phyloP scores from a whole-genome alignment of 2,329 filamentous ascomycete species.

The Stagonosporopsis vannaccii region DNA sequence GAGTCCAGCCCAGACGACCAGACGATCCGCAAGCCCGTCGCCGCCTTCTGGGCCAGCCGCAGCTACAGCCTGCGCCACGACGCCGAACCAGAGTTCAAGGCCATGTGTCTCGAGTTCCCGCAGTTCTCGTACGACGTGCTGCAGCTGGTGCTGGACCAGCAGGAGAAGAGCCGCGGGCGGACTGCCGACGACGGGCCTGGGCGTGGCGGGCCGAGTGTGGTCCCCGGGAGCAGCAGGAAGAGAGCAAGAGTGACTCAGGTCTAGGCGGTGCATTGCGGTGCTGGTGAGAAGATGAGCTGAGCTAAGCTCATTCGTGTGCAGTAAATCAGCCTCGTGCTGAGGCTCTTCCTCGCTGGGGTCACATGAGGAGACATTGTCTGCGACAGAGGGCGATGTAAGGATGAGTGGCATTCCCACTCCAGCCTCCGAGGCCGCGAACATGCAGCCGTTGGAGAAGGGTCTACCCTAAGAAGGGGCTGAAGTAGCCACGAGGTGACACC shows the following conservation, averaged over 20 bases:
- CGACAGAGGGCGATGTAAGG: no score
- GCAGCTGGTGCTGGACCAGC: slow-evolving; percentile 64
- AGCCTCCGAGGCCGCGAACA: no score
- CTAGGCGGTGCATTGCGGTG: slow-evolving; percentile 26
- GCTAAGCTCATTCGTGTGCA: no score
- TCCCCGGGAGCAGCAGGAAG: slow-evolving; percentile 46
- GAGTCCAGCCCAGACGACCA: slow-evolving; percentile 74
- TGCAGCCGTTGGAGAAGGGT: no score
- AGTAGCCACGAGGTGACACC: no score
- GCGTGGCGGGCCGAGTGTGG: slow-evolving; percentile 47
- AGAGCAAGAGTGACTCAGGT: slow-evolving; percentile 40
- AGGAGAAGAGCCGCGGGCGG: slow-evolving; percentile 53
- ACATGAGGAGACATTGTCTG: no score
- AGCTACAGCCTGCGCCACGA: slow-evolving; percentile 83
- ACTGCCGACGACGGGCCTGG: slow-evolving; percentile 24
- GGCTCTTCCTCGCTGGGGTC: no score
- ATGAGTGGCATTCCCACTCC: no score
- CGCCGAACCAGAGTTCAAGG: slow-evolving; percentile 83
- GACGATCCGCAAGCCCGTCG: slow-evolving; percentile 80
- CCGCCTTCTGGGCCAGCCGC: slow-evolving; percentile 87
- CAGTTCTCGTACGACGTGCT: slow-evolving; percentile 94
- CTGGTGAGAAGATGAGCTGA: no score
- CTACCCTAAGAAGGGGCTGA: no score
- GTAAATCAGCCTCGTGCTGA: no score
- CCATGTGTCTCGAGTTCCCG: slow-evolving; percentile 85